Base-by-base conservation (phyloP, 306 rosid genomes). In the Senna tora region DNA sequence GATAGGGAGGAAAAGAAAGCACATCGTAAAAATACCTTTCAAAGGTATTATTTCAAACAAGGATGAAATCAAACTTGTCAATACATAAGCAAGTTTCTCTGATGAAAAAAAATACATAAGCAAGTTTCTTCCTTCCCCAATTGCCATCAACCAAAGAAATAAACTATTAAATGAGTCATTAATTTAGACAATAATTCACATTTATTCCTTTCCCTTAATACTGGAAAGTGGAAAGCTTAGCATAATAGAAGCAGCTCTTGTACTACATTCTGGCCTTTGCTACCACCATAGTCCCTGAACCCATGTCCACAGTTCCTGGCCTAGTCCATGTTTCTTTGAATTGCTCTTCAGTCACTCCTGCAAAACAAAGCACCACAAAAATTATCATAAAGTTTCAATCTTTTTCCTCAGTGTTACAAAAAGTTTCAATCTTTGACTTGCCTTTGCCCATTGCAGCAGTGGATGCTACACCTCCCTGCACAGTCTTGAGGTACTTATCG, bases 391-490 rank as follows among this genome's bases (percentile, higher is more conserved):
- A 43, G 45, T 12, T 63, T 11, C 59, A 55, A 69, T 42, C 6
- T 42, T 52, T 65, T n/a, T 30, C 17, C 69, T 55, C 9, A 41
- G 42, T 8, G 7, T 20, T 65, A 8, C 8, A 47, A 41, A 25
- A 52, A 43, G 45, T 12, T 63, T 11, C 59, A 55, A 69, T 42
- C 6, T 42, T 52, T 65, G 50, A 79, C 81, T 78, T 84, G 60
- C 97, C 99, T 86, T 89, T 91, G 58, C 97, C 99, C 99, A 94
- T 94, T n/a, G 99, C 97, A 17, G 99, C 96, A 16, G 99, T 91
- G 36, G 99, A 94, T 0, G 99, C 83, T 9, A 88, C 90, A 55
- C 99, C 99, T 2, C 97, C 99, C 65, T 94, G 99, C 9, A 94
- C 89, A 42, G 97, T 91, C 96, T 89, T 94, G 54, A 94, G 92